phyloP scores from a whole-genome alignment of 176 grass and related monocot genomes.

The Dactylis glomerata region DNA sequence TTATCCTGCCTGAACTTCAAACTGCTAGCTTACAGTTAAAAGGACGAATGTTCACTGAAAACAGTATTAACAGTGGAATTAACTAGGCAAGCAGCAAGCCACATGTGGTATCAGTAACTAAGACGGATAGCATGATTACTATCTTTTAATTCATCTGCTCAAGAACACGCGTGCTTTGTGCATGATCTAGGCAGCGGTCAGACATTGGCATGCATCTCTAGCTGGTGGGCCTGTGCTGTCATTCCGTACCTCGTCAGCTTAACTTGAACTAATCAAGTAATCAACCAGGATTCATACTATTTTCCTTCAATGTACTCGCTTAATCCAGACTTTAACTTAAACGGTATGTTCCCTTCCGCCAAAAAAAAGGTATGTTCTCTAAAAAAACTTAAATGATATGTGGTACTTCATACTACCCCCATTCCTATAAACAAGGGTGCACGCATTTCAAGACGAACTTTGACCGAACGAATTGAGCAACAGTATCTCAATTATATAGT shows the following conservation, averaged over 20 bases:
- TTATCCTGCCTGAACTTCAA: neutral
- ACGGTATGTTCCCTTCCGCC: neutral
- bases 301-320: neutral
- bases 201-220: neutral
- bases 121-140: neutral
- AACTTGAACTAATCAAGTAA: neutral
- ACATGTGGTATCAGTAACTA: neutral
- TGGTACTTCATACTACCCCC: neutral
- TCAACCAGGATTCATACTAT: neutral
- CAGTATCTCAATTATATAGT: too few relatives aligned
- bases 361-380: neutral
- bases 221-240: neutral
- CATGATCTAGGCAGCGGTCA: neutral
- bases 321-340: slow-evolving; percentile 1
- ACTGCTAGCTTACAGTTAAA: neutral
- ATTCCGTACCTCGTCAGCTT: neutral
- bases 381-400: neutral
- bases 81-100: neutral
- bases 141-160: neutral
- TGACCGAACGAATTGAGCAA: too few relatives aligned
- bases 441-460: too few relatives aligned
- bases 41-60: neutral
- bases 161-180: neutral
- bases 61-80: neutral
- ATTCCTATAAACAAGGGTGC: too few relatives aligned